Evolutionary conservation across 129 eudicot species (phyloP).

Genomic region (Centella asiatica): DNA sequence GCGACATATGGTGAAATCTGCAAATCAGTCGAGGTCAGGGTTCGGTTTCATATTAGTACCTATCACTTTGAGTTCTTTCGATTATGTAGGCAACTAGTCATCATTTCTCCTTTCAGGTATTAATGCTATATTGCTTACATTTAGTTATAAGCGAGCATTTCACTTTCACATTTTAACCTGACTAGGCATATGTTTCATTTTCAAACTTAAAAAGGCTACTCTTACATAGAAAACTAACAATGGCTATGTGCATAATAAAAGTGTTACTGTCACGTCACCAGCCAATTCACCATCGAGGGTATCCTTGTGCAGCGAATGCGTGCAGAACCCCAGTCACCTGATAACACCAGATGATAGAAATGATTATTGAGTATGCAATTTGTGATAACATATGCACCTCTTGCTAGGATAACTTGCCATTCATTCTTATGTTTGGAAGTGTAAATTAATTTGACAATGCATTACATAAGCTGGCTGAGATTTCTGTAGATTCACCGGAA

Average conservation of each 20-base stretch:
- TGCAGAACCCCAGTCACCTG: conserved; percentile 28
- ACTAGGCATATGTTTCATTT: neutral
- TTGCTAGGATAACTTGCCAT: neutral
- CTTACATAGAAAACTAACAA: no score
- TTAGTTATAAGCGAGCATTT: neutral
- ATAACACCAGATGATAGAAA: conserved; percentile 3
- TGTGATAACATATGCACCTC: neutral
- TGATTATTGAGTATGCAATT: neutral
- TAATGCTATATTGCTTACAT: neutral
- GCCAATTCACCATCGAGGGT: conserved; percentile 38
- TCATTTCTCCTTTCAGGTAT: no score
- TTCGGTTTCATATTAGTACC: neutral
- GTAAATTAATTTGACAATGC: neutral
- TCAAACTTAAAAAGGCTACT: no score
- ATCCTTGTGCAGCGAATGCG: conserved; percentile 53
- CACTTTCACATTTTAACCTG: neutral
- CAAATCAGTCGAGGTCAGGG: conserved; percentile 71
- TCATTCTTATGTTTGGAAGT: neutral
- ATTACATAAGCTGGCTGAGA: neutral
- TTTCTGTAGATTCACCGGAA: neutral
- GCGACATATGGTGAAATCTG: conserved; percentile 52
- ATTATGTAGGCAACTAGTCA: no score
- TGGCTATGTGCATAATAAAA: neutral
- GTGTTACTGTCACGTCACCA: neutral
- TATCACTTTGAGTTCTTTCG: no score